Base-by-base conservation (phyloP, 805 yeast genomes). In the Barnettozyma pratensis region DNA sequence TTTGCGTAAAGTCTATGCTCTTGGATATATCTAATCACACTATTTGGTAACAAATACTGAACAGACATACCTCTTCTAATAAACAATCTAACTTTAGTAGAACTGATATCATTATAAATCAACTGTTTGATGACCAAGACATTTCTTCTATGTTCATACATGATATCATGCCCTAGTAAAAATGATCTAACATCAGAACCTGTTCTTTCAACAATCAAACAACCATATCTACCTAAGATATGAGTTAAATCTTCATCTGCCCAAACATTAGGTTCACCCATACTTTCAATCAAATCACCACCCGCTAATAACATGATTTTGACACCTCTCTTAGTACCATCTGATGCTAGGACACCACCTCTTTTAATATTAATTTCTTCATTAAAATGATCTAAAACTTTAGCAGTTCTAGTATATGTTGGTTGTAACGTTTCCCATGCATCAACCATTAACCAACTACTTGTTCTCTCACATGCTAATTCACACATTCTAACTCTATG, bases 221-320 rank as follows among this genome's bases (percentile, higher is more conserved):
- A 94, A 3, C 99, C 99, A 67, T 94, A 94, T 53, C 87, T 84
- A 29, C 99, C 99, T 56, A 94, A 74, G 42, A 94, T 94, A 65
- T 94, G 99, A 60, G 90, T 96, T 59, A 94, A 74, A 67, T 94
- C 99, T 49, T 78, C 85, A 65, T 92, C 98, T 1, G 96, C 96
- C 99, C 99, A 94, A 37, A 94, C 99, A 60, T 92, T 94, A 26
- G 99, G 98, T 68, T 94, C 99, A n/a, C 99, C 99, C 98, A 94
- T 94, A 40, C 95, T 84, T 66, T 94, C 99, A 46, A 94, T 94
- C 57, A 94, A 76, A 68, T 94, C 99, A 39, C 99, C 99, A 45
- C 99, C 99, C 0, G 99, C 99, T 38, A 94, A 72, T 47, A 94
- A 75, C 98, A 94, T 92, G 60, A 94, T 85, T 65, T 92, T 92